Base-by-base conservation (phyloP, 2,329 filamentous ascomycete genomes). In the Fusarium compactum region DNA sequence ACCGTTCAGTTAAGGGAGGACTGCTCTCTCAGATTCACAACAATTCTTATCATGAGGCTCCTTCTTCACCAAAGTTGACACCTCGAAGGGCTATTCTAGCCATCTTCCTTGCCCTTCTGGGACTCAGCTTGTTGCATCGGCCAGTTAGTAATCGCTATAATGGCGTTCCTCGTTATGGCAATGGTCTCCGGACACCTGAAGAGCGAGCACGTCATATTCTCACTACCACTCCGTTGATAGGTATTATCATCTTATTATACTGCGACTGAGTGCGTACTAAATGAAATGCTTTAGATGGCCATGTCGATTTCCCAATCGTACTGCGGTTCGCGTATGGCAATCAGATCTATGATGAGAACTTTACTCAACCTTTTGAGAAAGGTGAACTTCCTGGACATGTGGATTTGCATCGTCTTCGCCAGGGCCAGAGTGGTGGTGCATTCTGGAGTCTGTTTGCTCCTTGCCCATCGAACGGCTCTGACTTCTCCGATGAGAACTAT, bases 361-460 rank as follows among this genome's bases (percentile, higher is more conserved):
- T 97, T 81, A 90, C 86, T n/a, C 81, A 89, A 40, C 86, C 87
- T 8, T 97, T 97, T 76, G 87, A 91, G 70, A 82, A 92, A 24
- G 93, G 92, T 32, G 88, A 87, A 1, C 81, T 97, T 54, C 76
- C 79, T 1, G 85, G 85, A 6, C 92, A 98, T 71, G 91, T 96
- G 55, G 95, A 98, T 78, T 82, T 97, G 11, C 90, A 91, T 2
- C 89, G 95, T 8, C 85, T 97, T 50, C 85, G 87, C 38, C 80
- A 88, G 52, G 94, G 95, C 3, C 85, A 86, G 71, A 89, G 91
- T 67, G 94, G 94, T 41, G 95, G 94, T 58, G 90, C 92, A n/a
- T 98, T 98, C 78, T 98, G 95, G 95, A 95, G 91, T 77, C 93
- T 96, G 12, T 98, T 86, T 75, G 89, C 92, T 43, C 88, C 88